These are phyloP conservation scores for Cryptococcus sp. DNA, from an alignment of 1,284 basidiomycete genomes.

Conservation along the genomic window DNA sequence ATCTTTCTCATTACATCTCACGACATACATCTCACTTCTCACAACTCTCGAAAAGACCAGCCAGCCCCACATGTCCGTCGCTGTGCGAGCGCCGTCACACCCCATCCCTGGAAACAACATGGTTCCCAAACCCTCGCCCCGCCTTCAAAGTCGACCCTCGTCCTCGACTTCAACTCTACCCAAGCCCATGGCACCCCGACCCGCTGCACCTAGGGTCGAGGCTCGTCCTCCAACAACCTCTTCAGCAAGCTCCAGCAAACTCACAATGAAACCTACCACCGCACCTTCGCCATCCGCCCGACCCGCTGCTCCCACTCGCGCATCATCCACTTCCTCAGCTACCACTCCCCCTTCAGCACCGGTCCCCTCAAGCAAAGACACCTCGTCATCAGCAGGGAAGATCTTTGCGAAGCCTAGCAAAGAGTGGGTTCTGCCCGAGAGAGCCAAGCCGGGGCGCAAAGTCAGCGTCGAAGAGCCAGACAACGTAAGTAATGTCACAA, in stretches of 20 bases:
- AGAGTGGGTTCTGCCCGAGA: constrained; percentile 86
- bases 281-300: constrained; percentile 3
- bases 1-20: too few relatives aligned
- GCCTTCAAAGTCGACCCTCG: not conserved
- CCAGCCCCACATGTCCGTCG: not conserved
- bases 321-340: constrained; percentile 1
- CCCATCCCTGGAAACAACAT: not conserved
- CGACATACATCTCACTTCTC: too few relatives aligned
- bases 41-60: too few relatives aligned
- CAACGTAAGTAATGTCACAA: constrained; percentile 28
- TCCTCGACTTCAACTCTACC: not conserved
- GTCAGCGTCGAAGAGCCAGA: constrained; percentile 70
- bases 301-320: constrained; percentile 1
- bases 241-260: too few relatives aligned
- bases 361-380: constrained; percentile 37
- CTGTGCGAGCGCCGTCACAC: not conserved
- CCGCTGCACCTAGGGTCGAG: not conserved
- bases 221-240: not conserved
- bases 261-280: not conserved
- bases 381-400: constrained; percentile 49
- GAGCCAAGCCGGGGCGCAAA: constrained; percentile 85
- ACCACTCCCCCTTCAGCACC: constrained; percentile 1
- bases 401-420: constrained; percentile 65
- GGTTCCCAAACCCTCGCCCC: not conserved
- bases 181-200: not conserved